These are phyloP conservation scores for Aspergillus baeticus DNA, from an alignment of 495 filamentous ascomycete species.

Conservation along the genomic window DNA sequence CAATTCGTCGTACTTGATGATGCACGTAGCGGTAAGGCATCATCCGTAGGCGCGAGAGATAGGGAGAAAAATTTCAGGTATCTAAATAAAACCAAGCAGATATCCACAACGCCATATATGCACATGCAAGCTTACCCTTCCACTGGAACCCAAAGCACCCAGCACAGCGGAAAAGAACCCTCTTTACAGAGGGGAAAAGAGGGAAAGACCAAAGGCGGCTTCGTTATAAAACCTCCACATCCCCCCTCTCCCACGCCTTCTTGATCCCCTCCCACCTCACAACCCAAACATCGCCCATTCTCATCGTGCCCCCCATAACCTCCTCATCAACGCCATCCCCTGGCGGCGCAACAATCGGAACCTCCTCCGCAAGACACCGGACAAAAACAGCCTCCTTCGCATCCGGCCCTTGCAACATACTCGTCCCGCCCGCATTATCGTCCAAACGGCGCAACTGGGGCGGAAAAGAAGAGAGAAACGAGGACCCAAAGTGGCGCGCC, in stretches of 20 bases:
- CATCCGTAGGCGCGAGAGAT: too few relatives aligned
- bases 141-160: too few relatives aligned
- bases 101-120: too few relatives aligned
- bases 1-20: too few relatives aligned
- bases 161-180: too few relatives aligned
- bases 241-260: conserved; percentile 65
- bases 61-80: conserved; percentile 4
- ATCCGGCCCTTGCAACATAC: conserved; percentile 90
- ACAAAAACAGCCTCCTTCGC: conserved; percentile 80
- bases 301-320: conserved; percentile 56
- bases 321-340: conserved; percentile 58
- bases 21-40: too few relatives aligned
- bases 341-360: conserved; percentile 51
- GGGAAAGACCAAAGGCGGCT: conserved; percentile 50
- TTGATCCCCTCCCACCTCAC: conserved; percentile 83
- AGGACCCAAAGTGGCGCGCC: conserved; percentile 74
- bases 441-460: conserved; percentile 73
- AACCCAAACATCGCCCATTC: conserved; percentile 82
- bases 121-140: too few relatives aligned
- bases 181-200: background rate
- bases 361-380: conserved; percentile 61
- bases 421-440: conserved; percentile 83
- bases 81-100: background rate
- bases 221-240: conserved; percentile 62
- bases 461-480: conserved; percentile 82